Conservation (phyloP, 106 monocot genomes). For the Cymbidium sinense region DNA sequence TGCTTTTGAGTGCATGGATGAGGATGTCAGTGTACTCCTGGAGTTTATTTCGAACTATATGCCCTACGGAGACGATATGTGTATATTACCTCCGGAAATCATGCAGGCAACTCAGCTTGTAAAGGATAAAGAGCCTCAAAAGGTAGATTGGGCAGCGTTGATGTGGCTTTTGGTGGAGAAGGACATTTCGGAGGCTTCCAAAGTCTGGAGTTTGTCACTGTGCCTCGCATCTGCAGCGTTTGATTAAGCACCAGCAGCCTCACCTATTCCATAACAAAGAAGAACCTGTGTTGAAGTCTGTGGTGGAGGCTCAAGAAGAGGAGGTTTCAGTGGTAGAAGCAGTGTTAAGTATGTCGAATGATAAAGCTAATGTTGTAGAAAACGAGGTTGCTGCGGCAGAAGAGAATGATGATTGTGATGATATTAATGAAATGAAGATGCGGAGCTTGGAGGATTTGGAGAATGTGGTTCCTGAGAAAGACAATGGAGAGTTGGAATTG, state of each 20-base stretch:
- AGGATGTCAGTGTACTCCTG: slow-evolving; percentile 20
- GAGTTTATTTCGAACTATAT: slow-evolving; percentile 52
- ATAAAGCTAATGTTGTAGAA: not conserved
- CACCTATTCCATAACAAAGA: slow-evolving; percentile 31
- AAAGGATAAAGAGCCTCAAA: slow-evolving; percentile 51
- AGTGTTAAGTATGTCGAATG: not conserved
- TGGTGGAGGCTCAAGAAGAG: slow-evolving; percentile 13
- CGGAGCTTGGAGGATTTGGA: slow-evolving; percentile 8
- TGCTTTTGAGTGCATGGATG: slow-evolving; percentile 5
- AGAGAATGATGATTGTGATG: not conserved
- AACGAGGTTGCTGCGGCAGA: slow-evolving; percentile 2
- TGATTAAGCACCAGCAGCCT: slow-evolving; percentile 60
- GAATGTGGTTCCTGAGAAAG: slow-evolving; percentile 2
- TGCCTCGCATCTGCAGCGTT: slow-evolving; percentile 68
- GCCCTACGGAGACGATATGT: slow-evolving; percentile 52
- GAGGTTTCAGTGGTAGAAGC: not conserved
- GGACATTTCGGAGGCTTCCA: slow-evolving; percentile 54
- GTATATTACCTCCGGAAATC: slow-evolving; percentile 61
- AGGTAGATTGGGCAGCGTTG: slow-evolving; percentile 83
- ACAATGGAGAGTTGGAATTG: slow-evolving; percentile 6
- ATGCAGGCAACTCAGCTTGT: slow-evolving; percentile 39
- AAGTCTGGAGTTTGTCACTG: slow-evolving; percentile 66
- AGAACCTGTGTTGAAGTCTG: slow-evolving; percentile 2
- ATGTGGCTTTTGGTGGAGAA: slow-evolving; percentile 79
- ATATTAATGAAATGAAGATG: not conserved